These are phyloP conservation scores for Eimeria acervulina DNA, from an alignment of 169 alveolate species.

Conservation along the genomic window DNA sequence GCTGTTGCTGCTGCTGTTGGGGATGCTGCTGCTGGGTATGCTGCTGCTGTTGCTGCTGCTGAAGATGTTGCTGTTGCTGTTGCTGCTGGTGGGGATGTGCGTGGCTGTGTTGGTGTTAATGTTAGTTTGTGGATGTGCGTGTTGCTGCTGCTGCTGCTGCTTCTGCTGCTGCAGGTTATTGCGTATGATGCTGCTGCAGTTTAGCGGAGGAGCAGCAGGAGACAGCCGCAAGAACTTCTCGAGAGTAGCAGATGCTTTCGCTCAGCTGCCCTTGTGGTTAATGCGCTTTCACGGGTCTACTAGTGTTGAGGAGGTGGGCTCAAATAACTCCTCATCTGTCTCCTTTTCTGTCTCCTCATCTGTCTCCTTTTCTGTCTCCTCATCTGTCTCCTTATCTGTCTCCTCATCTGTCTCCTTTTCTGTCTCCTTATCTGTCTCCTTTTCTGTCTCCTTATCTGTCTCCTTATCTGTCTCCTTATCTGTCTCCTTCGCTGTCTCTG, in stretches of 20 bases:
- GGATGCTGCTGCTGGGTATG: background rate
- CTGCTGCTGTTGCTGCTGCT: too few relatives aligned
- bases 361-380: too few relatives aligned
- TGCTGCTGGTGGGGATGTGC: background rate
- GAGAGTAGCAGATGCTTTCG: slow-evolving; percentile 92
- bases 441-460: too few relatives aligned
- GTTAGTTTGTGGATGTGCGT: too few relatives aligned
- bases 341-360: too few relatives aligned
- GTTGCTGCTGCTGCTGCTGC: slow-evolving; percentile 1
- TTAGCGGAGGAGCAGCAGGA: slow-evolving; percentile 91
- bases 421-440: too few relatives aligned
- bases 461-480: too few relatives aligned
- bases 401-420: too few relatives aligned
- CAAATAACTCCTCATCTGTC: too few relatives aligned
- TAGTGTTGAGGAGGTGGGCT: slow-evolving; percentile 87
- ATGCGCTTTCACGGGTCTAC: slow-evolving; percentile 97
- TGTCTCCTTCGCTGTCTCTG: background rate
- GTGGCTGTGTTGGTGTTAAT: slow-evolving; percentile 89
- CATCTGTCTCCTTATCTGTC: too few relatives aligned
- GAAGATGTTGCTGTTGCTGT: background rate
- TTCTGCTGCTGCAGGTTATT: slow-evolving; percentile 89
- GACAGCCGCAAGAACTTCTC: slow-evolving; percentile 89
- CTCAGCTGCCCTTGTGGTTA: slow-evolving; percentile 93
- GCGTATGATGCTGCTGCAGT: slow-evolving; percentile 94
- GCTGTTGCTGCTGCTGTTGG: slow-evolving; percentile 90